Conservation (phyloP, 805 yeast genomes). For the Candida maesae region DNA sequence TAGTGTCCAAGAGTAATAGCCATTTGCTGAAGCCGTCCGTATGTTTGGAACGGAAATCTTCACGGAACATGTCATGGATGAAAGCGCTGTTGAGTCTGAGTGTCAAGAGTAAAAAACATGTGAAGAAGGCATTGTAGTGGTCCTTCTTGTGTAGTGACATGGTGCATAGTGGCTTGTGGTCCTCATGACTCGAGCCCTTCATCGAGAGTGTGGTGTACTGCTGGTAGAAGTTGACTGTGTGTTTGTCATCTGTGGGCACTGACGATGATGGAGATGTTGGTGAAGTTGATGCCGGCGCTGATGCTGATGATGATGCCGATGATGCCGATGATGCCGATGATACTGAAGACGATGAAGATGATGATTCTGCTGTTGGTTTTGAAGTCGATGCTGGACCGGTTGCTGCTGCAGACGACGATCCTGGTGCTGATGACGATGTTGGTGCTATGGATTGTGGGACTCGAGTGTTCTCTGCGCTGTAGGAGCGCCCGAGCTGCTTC, state of each 20-base stretch:
- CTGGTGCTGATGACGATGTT: no score
- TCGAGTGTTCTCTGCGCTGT: neutral
- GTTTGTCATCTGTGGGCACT: neutral
- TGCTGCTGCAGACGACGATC: no score
- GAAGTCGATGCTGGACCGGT: no score
- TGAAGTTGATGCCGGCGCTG: no score
- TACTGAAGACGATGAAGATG: no score
- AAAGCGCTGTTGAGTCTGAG: conserved; percentile 8
- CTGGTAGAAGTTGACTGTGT: conserved; percentile 16
- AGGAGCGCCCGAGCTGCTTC: neutral
- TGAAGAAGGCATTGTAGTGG: conserved; percentile 19
- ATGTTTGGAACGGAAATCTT: conserved; percentile 13
- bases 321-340: no score
- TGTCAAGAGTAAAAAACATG: conserved; percentile 12
- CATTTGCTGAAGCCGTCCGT: conserved; percentile 21
- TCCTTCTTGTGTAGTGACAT: conserved; percentile 18
- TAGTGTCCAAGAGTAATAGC: conserved; percentile 15
- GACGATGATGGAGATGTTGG: no score
- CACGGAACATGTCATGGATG: conserved; percentile 5
- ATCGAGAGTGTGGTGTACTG: conserved; percentile 14
- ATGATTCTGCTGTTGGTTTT: no score
- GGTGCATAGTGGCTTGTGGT: conserved; percentile 20
- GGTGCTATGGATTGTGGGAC: neutral
- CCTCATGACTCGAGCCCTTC: conserved; percentile 21
- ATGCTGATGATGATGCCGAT: no score